A percentile compares a stretch with the other conserved stretches of the same genome.
Evolutionary conservation across 2,329 filamentous ascomycete genomes (phyloP).

Genomic region (Acrodontium crateriforme): DNA sequence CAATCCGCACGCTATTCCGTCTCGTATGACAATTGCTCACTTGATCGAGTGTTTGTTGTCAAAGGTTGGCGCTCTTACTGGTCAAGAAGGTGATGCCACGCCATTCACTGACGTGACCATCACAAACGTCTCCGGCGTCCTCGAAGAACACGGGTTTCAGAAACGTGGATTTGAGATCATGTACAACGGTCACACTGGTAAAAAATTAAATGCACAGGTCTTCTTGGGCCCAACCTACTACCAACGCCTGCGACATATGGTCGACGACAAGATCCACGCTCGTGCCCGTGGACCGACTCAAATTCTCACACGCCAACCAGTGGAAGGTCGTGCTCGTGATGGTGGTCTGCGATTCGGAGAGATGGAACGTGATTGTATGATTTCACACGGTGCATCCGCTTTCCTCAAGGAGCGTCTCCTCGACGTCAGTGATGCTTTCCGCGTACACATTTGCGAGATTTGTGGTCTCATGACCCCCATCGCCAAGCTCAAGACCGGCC

Average conservation of each 20-base stretch:
- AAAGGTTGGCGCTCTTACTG: constrained; percentile 86
- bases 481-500: constrained; percentile 91
- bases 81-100: constrained; percentile 91
- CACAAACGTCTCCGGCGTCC: constrained; percentile 73
- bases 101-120: constrained; percentile 97
- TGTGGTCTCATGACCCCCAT: constrained; percentile 98
- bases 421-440: constrained; percentile 93
- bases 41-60: constrained; percentile 97
- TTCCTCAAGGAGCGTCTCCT: constrained; percentile 97
- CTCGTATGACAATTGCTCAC: constrained; percentile 99
- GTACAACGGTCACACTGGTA: constrained; percentile 96
- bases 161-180: constrained; percentile 95
- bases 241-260: constrained; percentile 97
- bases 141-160: constrained; percentile 85
- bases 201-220: constrained; percentile 83
- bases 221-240: constrained; percentile 98
- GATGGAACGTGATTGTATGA: constrained; percentile 99
- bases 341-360: constrained; percentile 98
- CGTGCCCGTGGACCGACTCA: constrained; percentile 91
- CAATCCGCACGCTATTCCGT: constrained; percentile 98
- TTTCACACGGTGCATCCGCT: constrained; percentile 92
- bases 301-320: constrained; percentile 91
- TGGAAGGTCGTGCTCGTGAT: constrained; percentile 94
- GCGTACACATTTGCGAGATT: constrained; percentile 96
- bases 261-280: constrained; percentile 99